A percentile compares a stretch with the other conserved stretches of the same genome.
Conservation (phyloP, 2,329 filamentous ascomycete genomes). For the Aspergillus fumigatiaffinis region DNA sequence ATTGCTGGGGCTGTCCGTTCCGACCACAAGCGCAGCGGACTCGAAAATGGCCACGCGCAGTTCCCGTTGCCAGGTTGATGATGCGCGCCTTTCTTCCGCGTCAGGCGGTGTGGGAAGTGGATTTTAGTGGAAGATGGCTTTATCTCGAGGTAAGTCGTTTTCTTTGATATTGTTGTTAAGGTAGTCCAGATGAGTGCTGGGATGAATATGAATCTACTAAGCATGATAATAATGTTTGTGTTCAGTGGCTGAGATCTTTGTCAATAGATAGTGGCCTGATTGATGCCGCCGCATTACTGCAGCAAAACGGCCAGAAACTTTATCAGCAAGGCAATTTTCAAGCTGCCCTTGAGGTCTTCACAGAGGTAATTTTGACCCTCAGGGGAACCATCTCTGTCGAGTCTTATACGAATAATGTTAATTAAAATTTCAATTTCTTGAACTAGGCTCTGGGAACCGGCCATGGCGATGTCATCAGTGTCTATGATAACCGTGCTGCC, state of each 20-base stretch:
- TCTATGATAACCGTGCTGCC: slow-evolving; percentile 55
- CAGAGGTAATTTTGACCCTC: slow-evolving; percentile 27
- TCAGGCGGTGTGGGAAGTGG: background rate
- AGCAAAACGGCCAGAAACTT: slow-evolving; percentile 40
- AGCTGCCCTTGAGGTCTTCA: slow-evolving; percentile 42
- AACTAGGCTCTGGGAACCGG: slow-evolving; percentile 36
- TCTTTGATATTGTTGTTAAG: background rate
- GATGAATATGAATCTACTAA: background rate
- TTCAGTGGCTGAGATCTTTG: background rate
- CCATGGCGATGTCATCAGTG: slow-evolving; percentile 30
- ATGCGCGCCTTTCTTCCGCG: slow-evolving; percentile 1
- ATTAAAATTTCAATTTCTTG: background rate
- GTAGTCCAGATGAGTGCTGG: background rate
- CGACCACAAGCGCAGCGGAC: slow-evolving; percentile 19
- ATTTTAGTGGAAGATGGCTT: background rate
- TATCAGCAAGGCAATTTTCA: slow-evolving; percentile 43
- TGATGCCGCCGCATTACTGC: slow-evolving; percentile 21
- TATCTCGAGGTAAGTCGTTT: slow-evolving; percentile 10
- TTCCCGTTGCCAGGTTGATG: slow-evolving; percentile 13
- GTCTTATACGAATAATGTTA: background rate
- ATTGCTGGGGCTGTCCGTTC: slow-evolving; percentile 13
- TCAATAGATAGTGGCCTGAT: slow-evolving; percentile 10
- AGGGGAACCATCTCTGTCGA: background rate
- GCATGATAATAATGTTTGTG: background rate
- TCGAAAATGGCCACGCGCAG: slow-evolving; percentile 6